These are phyloP conservation scores for Phytophthora pistaciae DNA, from an alignment of 352 stramenopile species.

Conservation along the genomic window DNA sequence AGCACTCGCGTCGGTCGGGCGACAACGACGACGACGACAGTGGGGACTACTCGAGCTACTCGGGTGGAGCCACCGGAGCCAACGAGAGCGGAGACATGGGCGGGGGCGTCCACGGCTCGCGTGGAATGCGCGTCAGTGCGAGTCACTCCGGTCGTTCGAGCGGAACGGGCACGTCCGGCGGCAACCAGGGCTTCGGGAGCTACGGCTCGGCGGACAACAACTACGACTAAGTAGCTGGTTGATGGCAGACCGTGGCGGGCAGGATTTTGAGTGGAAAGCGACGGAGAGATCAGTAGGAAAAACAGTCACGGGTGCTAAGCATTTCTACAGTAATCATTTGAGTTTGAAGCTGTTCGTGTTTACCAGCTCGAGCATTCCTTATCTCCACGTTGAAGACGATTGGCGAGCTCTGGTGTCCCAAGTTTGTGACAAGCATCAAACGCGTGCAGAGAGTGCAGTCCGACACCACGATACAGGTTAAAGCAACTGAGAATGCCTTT, in stretches of 20 bases:
- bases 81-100: conserved; percentile 10
- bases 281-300: not conserved
- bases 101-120: not conserved
- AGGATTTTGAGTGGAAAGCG: not conserved
- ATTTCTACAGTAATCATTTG: not conserved
- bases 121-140: not conserved
- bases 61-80: conserved; percentile 1
- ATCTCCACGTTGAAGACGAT: conserved; percentile 1
- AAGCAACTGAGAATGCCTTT: not conserved
- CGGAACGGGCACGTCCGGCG: conserved; percentile 1
- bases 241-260: not conserved
- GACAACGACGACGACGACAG: conserved; percentile 17
- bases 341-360: not conserved
- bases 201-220: conserved; percentile 22
- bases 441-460: not conserved
- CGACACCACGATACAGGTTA: not conserved
- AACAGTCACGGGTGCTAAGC: not conserved
- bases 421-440: conserved; percentile 3
- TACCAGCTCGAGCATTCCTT: not conserved
- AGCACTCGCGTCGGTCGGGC: conserved; percentile 10
- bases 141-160: conserved; percentile 9
- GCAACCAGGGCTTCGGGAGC: conserved; percentile 12
- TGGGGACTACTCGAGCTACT: conserved; percentile 25
- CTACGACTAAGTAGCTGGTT: conserved; percentile 11
- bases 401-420: conserved; percentile 1